Base-by-base conservation (phyloP, 805 yeast genomes). In the Yueomyces sinensis region DNA sequence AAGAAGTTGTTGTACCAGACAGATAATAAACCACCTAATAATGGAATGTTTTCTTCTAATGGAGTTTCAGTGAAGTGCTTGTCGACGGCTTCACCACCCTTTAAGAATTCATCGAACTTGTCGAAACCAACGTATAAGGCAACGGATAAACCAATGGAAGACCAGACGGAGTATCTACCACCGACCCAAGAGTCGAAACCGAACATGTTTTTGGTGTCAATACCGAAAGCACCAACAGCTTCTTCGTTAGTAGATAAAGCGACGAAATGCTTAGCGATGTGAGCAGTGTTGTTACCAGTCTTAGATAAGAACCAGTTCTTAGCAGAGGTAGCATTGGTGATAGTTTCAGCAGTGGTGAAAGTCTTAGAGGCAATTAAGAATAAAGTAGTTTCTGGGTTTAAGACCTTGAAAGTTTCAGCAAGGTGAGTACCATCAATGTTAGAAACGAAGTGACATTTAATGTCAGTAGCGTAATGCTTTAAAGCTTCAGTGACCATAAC, bases 161-260 rank as follows among this genome's bases (percentile, higher is more conserved):
- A 82, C 99, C 99, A 91, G 42, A 91, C 98, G n/a, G 98, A 91
- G 77, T 91, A 91, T 65, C 99, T 81, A 58, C 99, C 99, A 56
- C 99, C 99, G 45, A 91, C 99, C 98, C 98, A 91, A 66, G 68
- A 79, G 62, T 87, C 95, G 54, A 91, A 91, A 44, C 94, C 97
- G 63, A 91, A 91, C 99, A 91, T 91, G 72, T 91, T 91, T 61
- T 76, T 80, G 58, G 95, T 76, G 68, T 91, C 97, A 49, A 91
- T 91, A 56, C 99, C 99, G 53, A 91, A 91, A 66, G 83, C 82
- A 52, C 78, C 70, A 44, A 91, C 99, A 63, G 82, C 96, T 34
- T 62, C 64, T 41, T 83, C 93, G 61, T 91, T 91, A 43, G 98
- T 91, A 42, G 95, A 83, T 47, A 91, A 70, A 38, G 98, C 98